Base-by-base conservation (phyloP, 306 rosid species). In the Quercus wislizeni region DNA sequence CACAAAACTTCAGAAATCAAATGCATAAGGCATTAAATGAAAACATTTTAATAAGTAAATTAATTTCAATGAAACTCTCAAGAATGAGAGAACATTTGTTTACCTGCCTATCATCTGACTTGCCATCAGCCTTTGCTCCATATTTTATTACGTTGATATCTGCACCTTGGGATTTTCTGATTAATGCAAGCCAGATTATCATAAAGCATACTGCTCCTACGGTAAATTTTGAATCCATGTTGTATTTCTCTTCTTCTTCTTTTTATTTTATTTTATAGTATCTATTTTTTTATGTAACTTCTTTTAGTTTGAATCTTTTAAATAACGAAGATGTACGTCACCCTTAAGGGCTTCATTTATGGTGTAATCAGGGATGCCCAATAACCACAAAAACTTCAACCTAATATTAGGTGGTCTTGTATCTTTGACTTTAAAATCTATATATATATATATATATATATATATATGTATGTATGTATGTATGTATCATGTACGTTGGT, bases 61-160 rank as follows among this genome's bases (percentile, higher is more conserved):
- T 1, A 20, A 6, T 11, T n/a, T 9, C 9, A 27, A 63, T 11
- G 23, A 63, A 13, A 20, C 15, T 6, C 31, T 21, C 28, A 20
- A 46, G 52, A 46, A 27, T 55, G 55, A 11, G 25, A 13, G 25
- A 13, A 31, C 1, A 27, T 18, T 2, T 13, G 2, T 35, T 20
- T 41, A 83, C 87, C 89, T 23, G 31, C 46, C 79, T 83, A 49
- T 83, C 83, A 59, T 83, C 89, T 8, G 85, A 71, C 11, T 25
- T 59, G 15, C 78, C 86, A 9, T 81, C 83, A 4, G 80, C 86
- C 70, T 59, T 68, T 49, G 88, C 90, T 43, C 90, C 88, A 38
- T 69, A 82, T 13, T 30, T 79, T 49, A 49, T 79, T 43, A 84
- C 55, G 59, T 84, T 61, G 27, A 87, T 81, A 30, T 51, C 83